Percentiles rank a stretch among this genome's conserved stretches.
These are phyloP conservation scores for Aspergillus brunneoviolaceus DNA, from an alignment of 2,329 filamentous ascomycete species.

Conservation along the genomic window DNA sequence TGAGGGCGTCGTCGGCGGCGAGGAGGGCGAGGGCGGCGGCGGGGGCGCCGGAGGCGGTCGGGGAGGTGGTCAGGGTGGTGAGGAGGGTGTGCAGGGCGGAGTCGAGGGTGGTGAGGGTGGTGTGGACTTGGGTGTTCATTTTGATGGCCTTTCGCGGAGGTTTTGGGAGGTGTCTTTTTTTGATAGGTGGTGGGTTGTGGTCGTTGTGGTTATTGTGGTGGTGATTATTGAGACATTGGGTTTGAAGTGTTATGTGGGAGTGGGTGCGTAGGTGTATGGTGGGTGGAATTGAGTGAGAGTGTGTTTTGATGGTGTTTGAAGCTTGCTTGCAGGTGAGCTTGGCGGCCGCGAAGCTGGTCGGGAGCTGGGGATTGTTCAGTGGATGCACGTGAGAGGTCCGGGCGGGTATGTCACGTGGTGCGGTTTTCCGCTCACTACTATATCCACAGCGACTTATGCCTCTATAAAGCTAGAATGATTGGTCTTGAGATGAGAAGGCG, in stretches of 20 bases:
- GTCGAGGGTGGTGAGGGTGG: constrained; percentile 43
- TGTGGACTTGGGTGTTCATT: constrained; percentile 44
- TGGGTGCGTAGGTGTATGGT: background rate
- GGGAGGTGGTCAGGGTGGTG: constrained; percentile 43
- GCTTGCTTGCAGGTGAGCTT: too few relatives aligned
- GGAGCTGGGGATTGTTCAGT: too few relatives aligned
- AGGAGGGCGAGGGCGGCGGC: constrained; percentile 42
- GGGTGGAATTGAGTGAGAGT: background rate
- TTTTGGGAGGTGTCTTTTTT: constrained; percentile 34
- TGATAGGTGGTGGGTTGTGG: background rate
- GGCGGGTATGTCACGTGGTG: background rate
- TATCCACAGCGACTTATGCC: too few relatives aligned
- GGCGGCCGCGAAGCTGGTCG: too few relatives aligned
- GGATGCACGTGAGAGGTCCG: too few relatives aligned
- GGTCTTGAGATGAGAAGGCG: too few relatives aligned
- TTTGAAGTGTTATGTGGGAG: background rate
- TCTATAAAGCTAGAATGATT: too few relatives aligned
- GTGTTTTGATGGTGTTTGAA: too few relatives aligned
- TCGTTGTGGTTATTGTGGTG: too few relatives aligned
- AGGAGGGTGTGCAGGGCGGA: constrained; percentile 44
- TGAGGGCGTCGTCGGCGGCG: constrained; percentile 43
- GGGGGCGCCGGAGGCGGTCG: constrained; percentile 45
- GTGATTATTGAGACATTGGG: background rate
- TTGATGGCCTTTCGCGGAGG: constrained; percentile 24
- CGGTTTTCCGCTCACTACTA: background rate